These are phyloP conservation scores for Neoboletus magnificus DNA, from an alignment of 768 basidiomycete species.

Conservation along the genomic window DNA sequence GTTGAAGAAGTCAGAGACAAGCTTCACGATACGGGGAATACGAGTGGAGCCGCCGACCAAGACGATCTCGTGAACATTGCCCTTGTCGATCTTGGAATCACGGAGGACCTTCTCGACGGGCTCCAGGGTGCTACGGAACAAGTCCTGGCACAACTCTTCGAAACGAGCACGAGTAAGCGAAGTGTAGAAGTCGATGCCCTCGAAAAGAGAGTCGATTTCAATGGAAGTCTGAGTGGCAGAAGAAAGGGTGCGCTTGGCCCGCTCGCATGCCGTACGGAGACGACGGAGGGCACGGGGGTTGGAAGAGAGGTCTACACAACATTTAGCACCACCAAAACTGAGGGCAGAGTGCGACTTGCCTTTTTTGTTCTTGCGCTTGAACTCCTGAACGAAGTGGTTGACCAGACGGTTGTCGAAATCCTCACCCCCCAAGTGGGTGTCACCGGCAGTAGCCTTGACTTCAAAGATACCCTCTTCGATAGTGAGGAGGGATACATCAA, in stretches of 20 bases:
- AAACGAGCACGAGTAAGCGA: constrained; percentile 97
- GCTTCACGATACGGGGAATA: constrained; percentile 96
- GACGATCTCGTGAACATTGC: constrained; percentile 94
- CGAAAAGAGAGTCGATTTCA: constrained; percentile 96
- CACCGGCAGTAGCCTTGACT: constrained; percentile 97
- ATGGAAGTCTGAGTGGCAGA: constrained; percentile 95
- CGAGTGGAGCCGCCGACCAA: constrained; percentile 97
- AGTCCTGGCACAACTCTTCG: constrained; percentile 92
- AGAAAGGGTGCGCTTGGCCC: constrained; percentile 97
- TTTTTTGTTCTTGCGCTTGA: constrained; percentile 98
- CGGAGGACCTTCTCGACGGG: constrained; percentile 98
- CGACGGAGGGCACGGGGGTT: constrained; percentile 96
- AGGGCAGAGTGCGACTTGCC: constrained; percentile 37
- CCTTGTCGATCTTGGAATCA: constrained; percentile 97
- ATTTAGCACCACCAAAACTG: constrained; percentile 3
- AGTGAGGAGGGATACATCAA: constrained; percentile 94
- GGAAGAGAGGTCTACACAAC: constrained; percentile 65
- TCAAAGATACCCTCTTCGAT: constrained; percentile 98
- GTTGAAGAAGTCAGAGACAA: constrained; percentile 98
- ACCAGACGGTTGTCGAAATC: constrained; percentile 98
- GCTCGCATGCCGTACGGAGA: constrained; percentile 96
- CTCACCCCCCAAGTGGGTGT: constrained; percentile 97
- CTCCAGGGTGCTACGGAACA: constrained; percentile 92
- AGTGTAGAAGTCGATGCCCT: constrained; percentile 98
- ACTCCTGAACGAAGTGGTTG: constrained; percentile 94